These are phyloP conservation scores for Exutisphaerella laricina DNA, from an alignment of 2,329 filamentous ascomycete species.

Conservation along the genomic window DNA sequence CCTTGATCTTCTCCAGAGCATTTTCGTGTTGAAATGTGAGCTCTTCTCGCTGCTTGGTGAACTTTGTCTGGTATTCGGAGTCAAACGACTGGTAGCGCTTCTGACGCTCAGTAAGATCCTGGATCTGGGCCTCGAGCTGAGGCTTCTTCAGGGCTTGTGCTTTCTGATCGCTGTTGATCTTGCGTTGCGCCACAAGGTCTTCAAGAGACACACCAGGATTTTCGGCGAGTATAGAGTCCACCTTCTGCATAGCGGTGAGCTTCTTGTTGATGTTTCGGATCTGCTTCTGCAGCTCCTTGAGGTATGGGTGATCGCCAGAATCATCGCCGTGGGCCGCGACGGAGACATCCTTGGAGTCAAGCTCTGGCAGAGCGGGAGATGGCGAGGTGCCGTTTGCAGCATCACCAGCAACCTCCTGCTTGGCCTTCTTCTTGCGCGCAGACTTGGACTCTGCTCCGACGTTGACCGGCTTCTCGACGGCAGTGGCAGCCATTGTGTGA, in stretches of 20 bases:
- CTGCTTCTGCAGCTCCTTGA: constrained; percentile 88
- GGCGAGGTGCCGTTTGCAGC: constrained; percentile 22
- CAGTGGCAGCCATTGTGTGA: constrained; percentile 56
- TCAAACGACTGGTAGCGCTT: constrained; percentile 70
- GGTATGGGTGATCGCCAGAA: constrained; percentile 65
- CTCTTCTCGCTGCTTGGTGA: constrained; percentile 53
- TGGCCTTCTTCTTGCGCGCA: constrained; percentile 44
- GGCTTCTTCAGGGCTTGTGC: constrained; percentile 73
- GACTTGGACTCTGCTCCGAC: constrained; percentile 43
- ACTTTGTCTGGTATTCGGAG: constrained; percentile 60
- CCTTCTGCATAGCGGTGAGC: constrained; percentile 70
- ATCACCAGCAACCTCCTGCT: constrained; percentile 37
- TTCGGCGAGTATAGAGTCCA: constrained; percentile 62
- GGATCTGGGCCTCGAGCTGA: constrained; percentile 60
- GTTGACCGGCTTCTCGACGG: constrained; percentile 48
- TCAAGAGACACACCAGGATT: constrained; percentile 67
- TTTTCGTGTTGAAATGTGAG: constrained; percentile 52
- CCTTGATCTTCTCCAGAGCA: constrained; percentile 51
- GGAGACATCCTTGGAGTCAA: constrained; percentile 22
- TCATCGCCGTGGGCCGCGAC: constrained; percentile 44
- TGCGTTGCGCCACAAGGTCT: constrained; percentile 62
- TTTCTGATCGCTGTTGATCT: constrained; percentile 78
- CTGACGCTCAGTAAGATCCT: constrained; percentile 68
- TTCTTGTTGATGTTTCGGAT: constrained; percentile 94
- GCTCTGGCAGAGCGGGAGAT: constrained; percentile 16